Percentiles rank a stretch among this genome's conserved stretches.
Evolutionary conservation across 805 yeast species (phyloP).

Genomic region (Kockiozyma suomiensis): DNA sequence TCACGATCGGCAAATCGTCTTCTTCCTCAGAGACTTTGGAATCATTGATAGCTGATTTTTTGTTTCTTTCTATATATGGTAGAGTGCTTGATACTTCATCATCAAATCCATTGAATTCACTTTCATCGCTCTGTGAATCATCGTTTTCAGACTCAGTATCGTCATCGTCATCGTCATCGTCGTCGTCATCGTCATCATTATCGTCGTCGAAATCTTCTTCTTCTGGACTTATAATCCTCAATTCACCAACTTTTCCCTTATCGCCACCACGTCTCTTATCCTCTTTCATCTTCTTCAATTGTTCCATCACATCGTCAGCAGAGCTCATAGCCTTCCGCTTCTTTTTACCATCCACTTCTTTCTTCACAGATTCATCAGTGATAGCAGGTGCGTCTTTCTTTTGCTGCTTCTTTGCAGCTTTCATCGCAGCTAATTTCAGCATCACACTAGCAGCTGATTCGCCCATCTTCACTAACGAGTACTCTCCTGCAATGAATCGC

Average conservation of each 20-base stretch:
- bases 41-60: neutral
- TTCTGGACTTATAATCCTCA: constrained; percentile 15
- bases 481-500: neutral
- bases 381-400: neutral
- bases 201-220: constrained; percentile 22
- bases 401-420: constrained; percentile 9
- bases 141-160: constrained; percentile 5
- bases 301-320: constrained; percentile 26
- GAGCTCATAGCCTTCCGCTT: neutral
- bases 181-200: constrained; percentile 12
- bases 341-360: neutral
- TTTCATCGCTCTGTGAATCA: constrained; percentile 16
- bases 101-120: constrained; percentile 35
- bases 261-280: neutral
- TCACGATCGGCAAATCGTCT: constrained; percentile 39
- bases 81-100: constrained; percentile 15
- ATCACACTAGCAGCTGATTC: constrained; percentile 28
- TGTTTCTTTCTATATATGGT: neutral
- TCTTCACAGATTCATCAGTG: neutral
- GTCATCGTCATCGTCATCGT: constrained; percentile 8
- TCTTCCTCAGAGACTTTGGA: constrained; percentile 34
- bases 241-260: neutral
- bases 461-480: too few species aligned
- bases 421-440: constrained; percentile 20
- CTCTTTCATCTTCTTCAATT: constrained; percentile 16